These are phyloP conservation scores for Areca catechu DNA, from an alignment of 176 grass and related monocot genomes.

Conservation along the genomic window DNA sequence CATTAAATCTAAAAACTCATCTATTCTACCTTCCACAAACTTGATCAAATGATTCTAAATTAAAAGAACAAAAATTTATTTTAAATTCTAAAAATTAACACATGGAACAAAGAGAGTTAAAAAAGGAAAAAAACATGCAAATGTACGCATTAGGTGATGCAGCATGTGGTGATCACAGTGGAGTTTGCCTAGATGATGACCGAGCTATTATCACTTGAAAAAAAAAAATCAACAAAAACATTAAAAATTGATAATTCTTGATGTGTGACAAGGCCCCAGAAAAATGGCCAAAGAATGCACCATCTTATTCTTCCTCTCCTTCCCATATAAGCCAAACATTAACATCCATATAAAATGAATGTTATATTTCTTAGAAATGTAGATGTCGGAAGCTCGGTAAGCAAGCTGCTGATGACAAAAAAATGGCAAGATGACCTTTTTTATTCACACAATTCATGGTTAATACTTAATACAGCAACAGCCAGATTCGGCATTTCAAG, in stretches of 20 bases:
- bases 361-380: neutral
- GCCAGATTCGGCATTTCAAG: constrained; percentile 24
- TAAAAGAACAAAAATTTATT: too few relatives aligned
- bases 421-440: constrained; percentile 26
- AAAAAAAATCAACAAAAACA: constrained; percentile 16
- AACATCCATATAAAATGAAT: neutral
- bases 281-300: constrained; percentile 42
- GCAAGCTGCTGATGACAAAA: constrained; percentile 6
- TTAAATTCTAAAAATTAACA: too few relatives aligned
- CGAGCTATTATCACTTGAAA: neutral
- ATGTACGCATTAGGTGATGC: constrained; percentile 26
- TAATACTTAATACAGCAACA: constrained; percentile 34
- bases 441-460: constrained; percentile 13
- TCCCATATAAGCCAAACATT: constrained; percentile 8
- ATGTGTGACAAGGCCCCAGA: constrained; percentile 54
- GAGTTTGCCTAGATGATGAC: constrained; percentile 27
- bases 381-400: constrained; percentile 37
- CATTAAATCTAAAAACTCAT: too few relatives aligned
- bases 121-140: too few relatives aligned
- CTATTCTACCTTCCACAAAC: too few relatives aligned
- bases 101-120: too few relatives aligned
- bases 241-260: constrained; percentile 14
- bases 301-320: constrained; percentile 34
- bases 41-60: too few relatives aligned
- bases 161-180: constrained; percentile 19